Evolutionary conservation across 1,284 basidiomycete species (phyloP).

Genomic region (Apiotrichum laibachii): DNA sequence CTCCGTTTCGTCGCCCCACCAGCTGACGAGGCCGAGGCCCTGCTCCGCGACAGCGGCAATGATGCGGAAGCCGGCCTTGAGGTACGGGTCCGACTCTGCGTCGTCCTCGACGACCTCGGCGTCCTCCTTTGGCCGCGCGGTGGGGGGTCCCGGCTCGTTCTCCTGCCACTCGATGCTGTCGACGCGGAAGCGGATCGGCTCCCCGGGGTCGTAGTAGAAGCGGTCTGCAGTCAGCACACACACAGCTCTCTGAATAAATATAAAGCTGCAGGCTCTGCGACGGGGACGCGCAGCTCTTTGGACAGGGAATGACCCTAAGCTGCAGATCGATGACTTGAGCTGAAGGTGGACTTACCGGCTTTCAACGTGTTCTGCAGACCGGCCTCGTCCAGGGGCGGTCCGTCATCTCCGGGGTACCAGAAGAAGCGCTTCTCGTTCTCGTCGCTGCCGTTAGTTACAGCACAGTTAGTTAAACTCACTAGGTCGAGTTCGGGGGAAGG

Average conservation of each 20-base stretch:
- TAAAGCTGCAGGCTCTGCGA: too few species aligned
- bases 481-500: conserved; percentile 58
- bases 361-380: conserved; percentile 59
- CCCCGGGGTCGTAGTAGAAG: conserved; percentile 80
- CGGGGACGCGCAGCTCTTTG: too few species aligned
- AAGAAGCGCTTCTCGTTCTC: conserved; percentile 68
- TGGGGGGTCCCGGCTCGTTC: conserved; percentile 74
- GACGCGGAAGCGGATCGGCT: conserved; percentile 81
- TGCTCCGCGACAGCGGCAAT: conserved; percentile 79
- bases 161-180: conserved; percentile 87
- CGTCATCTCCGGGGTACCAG: conserved; percentile 65
- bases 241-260: not conserved
- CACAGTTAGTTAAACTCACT: conserved; percentile 10
- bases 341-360: conserved; percentile 20
- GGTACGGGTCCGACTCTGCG: conserved; percentile 16
- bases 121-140: conserved; percentile 24
- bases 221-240: conserved; percentile 54
- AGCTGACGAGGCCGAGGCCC: conserved; percentile 67
- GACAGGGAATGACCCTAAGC: too few species aligned
- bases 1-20: conserved; percentile 54
- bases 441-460: conserved; percentile 14
- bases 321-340: too few species aligned
- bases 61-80: conserved; percentile 17
- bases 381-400: conserved; percentile 48
- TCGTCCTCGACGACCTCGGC: conserved; percentile 51